Conservation (phyloP, 768 basidiomycete species). For the Psilocybe sp. region DNA sequence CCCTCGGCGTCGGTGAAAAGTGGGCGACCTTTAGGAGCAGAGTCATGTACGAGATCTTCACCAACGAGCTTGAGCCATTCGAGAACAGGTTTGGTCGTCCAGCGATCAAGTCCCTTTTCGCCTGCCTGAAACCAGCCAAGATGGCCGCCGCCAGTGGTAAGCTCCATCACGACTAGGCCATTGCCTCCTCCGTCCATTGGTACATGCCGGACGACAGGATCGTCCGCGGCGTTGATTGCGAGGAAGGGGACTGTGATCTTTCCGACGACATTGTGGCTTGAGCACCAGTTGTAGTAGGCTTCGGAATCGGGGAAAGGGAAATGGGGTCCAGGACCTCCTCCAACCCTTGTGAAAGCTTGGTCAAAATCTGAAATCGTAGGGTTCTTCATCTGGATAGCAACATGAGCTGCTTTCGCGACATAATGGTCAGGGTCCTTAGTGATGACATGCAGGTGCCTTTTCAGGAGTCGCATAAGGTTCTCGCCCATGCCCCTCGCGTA, state of each 20-base stretch:
- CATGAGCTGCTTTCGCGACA: slow-evolving; percentile 43
- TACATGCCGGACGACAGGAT: slow-evolving; percentile 66
- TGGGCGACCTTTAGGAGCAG: not conserved
- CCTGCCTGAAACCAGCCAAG: slow-evolving; percentile 77
- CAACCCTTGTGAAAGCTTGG: slow-evolving; percentile 58
- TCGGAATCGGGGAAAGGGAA: slow-evolving; percentile 43
- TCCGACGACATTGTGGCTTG: slow-evolving; percentile 57
- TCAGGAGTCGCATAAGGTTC: slow-evolving; percentile 62
- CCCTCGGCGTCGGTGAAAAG: slow-evolving; percentile 1
- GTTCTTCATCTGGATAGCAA: slow-evolving; percentile 42
- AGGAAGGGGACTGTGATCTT: slow-evolving; percentile 71
- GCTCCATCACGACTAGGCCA: slow-evolving; percentile 53
- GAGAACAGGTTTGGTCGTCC: slow-evolving; percentile 66
- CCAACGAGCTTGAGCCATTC: slow-evolving; percentile 58
- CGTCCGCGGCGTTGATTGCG: slow-evolving; percentile 70
- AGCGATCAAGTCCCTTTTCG: slow-evolving; percentile 40
- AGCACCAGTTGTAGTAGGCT: slow-evolving; percentile 47
- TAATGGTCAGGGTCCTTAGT: slow-evolving; percentile 45
- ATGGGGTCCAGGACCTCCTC: slow-evolving; percentile 59
- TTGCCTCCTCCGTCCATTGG: slow-evolving; percentile 54
- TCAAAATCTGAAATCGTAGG: slow-evolving; percentile 62
- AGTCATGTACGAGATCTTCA: slow-evolving; percentile 2
- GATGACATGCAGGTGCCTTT: slow-evolving; percentile 47
- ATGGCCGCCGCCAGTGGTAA: slow-evolving; percentile 72
- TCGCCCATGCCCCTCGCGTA: slow-evolving; percentile 79